Evolutionary conservation across 371 early-diverging fungal genomes (phyloP), one percentile per base, ranked within the genome.

Genomic region (Mucor irregularis): DNA sequence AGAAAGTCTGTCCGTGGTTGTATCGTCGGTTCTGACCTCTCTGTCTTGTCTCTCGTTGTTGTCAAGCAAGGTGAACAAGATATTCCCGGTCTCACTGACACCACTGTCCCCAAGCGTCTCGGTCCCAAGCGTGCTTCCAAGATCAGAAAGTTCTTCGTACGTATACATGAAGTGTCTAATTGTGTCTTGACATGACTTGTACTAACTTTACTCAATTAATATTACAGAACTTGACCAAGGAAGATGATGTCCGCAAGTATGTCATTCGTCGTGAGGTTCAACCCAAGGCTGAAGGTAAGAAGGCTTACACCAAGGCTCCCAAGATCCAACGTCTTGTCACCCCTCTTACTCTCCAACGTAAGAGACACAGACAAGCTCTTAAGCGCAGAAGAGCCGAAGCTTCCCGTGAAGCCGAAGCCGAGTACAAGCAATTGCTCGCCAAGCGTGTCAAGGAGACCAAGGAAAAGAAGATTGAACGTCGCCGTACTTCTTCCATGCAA

Each of bases 1-100:
- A 88, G 99, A 79, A 99, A 99, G 87, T 94, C 94, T 45, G 98
- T 99, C 70, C 93, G 99, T 61, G 99, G 99, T 73, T 97, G 97
- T 84, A 98, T 99, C 64, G 97, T 99, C 65, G 95, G 88, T 47
- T 80, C 90, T 64, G 99, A 99, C 76, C 90, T 97, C 61, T 73
- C 97, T 45, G 99, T 94, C 60, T 81, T 99, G 61, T 92, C 96
- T 66, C 82, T 99, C 47, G 90, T 91, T 75, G 85, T 99, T 66
- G 91, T 97, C 68, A 96, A 97, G 90, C 92, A 95, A 81, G 96
- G 98, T 68, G 97, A 96, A 73, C 81, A 85, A 61, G 90, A 93
- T 53, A 92, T 99, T 71, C 92, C 95, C 62, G 99, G 98, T 53
- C 85, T 99, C 59, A 99, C 99, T 68, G 99, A 99, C 82, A 84